phyloP scores from a whole-genome alignment of 2,329 filamentous ascomycete species.

The Beauveria asiatica region DNA sequence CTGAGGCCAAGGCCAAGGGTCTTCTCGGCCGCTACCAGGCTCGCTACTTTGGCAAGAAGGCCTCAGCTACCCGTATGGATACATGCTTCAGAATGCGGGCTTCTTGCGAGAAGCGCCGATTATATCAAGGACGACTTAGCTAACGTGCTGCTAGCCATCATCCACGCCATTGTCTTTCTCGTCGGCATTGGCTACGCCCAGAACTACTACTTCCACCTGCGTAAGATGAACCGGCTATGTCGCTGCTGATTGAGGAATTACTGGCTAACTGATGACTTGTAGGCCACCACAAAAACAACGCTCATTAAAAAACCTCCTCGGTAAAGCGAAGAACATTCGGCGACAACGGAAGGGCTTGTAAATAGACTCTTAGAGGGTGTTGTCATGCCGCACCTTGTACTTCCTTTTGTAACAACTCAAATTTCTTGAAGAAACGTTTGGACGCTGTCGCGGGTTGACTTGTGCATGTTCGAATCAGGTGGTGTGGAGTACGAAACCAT shows the following conservation, averaged over 20 bases:
- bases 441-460: neutral
- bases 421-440: slow-evolving; percentile 15
- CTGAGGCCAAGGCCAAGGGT: slow-evolving; percentile 72
- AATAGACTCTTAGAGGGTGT: slow-evolving; percentile 32
- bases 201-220: slow-evolving; percentile 99
- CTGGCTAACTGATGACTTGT: slow-evolving; percentile 17
- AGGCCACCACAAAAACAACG: slow-evolving; percentile 99
- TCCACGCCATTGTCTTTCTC: slow-evolving; percentile 74
- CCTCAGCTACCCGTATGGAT: slow-evolving; percentile 73
- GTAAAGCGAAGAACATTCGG: slow-evolving; percentile 14
- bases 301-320: slow-evolving; percentile 59
- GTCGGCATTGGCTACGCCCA: slow-evolving; percentile 84
- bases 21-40: slow-evolving; percentile 82
- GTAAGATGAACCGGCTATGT: slow-evolving; percentile 45
- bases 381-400: slow-evolving; percentile 28
- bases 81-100: slow-evolving; percentile 18
- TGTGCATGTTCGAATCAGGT: neutral
- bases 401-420: slow-evolving; percentile 25
- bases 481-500: neutral
- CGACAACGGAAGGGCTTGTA: slow-evolving; percentile 26
- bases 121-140: slow-evolving; percentile 5
- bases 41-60: slow-evolving; percentile 92
- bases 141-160: slow-evolving; percentile 55
- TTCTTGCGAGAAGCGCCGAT: slow-evolving; percentile 8
- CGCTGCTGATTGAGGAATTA: neutral